These are phyloP conservation scores for Crataegus laevigata DNA, from an alignment of 306 rosid species.

Conservation along the genomic window DNA sequence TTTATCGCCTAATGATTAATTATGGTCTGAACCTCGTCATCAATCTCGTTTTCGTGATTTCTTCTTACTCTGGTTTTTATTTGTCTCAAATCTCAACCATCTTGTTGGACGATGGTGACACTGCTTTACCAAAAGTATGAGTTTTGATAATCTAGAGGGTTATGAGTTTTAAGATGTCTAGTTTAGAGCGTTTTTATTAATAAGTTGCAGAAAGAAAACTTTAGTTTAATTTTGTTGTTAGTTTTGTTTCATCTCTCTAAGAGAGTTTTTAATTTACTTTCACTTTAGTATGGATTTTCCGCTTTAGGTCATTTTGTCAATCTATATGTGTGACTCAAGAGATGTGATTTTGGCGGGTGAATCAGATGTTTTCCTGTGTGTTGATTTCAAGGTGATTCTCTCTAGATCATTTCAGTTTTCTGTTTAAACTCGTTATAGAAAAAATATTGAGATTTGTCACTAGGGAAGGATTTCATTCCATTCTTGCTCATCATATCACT, in stretches of 20 bases:
- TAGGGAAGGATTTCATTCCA: not conserved
- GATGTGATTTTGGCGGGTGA: too few relatives aligned
- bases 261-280: not conserved
- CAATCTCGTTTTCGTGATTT: not conserved
- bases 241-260: not conserved
- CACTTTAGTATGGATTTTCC: too few relatives aligned
- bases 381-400: too few relatives aligned
- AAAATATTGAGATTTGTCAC: not conserved
- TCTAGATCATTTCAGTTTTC: too few relatives aligned
- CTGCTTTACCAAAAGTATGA: not conserved
- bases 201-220: not conserved
- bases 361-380: too few relatives aligned
- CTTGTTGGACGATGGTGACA: not conserved
- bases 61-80: not conserved
- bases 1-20: not conserved
- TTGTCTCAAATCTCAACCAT: not conserved
- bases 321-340: too few relatives aligned
- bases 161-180: too few relatives aligned
- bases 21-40: not conserved
- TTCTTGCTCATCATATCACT: not conserved
- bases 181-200: not conserved
- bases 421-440: too few relatives aligned
- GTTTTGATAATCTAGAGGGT: not conserved
- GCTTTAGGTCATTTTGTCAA: too few relatives aligned
- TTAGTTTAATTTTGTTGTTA: not conserved